Percentiles rank a stretch among this genome's conserved stretches.
These are phyloP conservation scores for Metschnikowia orientalis DNA, from an alignment of 805 yeast species.

Conservation along the genomic window DNA sequence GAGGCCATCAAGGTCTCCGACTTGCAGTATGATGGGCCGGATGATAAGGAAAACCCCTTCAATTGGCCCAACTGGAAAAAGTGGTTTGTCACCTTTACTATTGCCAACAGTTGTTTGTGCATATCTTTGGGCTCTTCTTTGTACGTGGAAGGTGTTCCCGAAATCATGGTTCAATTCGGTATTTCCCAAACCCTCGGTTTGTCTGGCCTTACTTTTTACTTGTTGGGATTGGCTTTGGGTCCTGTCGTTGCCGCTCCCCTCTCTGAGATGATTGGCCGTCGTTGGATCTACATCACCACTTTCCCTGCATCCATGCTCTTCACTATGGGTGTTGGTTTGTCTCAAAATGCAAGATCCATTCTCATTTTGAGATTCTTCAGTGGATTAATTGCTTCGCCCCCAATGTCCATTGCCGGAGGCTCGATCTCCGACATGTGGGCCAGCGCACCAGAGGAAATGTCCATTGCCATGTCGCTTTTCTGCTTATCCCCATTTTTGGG, in stretches of 20 bases:
- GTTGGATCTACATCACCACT: conserved; percentile 14
- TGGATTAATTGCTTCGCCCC: conserved; percentile 77
- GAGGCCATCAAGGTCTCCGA: conserved; percentile 14
- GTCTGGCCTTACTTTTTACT: conserved; percentile 65
- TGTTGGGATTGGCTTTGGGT: conserved; percentile 67
- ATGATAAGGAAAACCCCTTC: conserved; percentile 59
- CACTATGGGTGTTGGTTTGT: conserved; percentile 20
- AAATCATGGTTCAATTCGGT: conserved; percentile 44
- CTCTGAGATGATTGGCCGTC: conserved; percentile 20
- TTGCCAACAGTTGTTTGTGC: conserved; percentile 57
- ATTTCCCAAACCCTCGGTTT: conserved; percentile 58
- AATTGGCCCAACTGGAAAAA: conserved; percentile 64
- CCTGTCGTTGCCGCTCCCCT: conserved; percentile 67
- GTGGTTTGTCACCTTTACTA: conserved; percentile 63
- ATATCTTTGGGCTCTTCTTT: conserved; percentile 74
- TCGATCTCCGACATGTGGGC: conserved; percentile 74
- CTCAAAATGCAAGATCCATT: conserved; percentile 30
- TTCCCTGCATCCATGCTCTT: conserved; percentile 18
- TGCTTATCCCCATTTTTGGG: conserved; percentile 36
- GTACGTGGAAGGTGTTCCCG: conserved; percentile 61
- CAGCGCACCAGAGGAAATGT: conserved; percentile 48
- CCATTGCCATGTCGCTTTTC: conserved; percentile 73
- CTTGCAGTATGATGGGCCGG: conserved; percentile 56
- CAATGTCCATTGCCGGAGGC: conserved; percentile 82
- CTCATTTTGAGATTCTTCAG: conserved; percentile 69